phyloP scores from a whole-genome alignment of 1,139 yeast genomes.

The Chernovozyma sophiae-reginae region DNA sequence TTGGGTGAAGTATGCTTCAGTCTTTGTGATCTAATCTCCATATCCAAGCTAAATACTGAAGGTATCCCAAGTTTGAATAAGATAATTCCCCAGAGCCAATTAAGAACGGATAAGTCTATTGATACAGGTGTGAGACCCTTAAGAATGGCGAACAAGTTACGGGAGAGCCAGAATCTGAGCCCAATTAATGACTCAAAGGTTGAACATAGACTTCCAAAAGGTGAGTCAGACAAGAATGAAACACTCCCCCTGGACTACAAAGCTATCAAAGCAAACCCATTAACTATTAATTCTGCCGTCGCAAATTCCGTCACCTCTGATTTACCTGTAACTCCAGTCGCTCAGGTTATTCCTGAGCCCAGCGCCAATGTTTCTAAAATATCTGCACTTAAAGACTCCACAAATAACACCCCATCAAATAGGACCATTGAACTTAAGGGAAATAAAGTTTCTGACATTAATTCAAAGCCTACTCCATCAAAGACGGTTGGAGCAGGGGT shows the following conservation, averaged over 20 bases:
- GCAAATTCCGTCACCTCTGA: background rate
- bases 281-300: background rate
- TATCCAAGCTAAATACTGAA: conserved; percentile 44
- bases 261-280: background rate
- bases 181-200: conserved; percentile 1
- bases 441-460: background rate
- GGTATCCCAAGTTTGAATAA: conserved; percentile 9
- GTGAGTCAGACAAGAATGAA: background rate
- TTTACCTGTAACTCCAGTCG: conserved; percentile 5
- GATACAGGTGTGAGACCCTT: conserved; percentile 52
- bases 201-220: background rate
- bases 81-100: conserved; percentile 1
- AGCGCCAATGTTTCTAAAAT: background rate
- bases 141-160: conserved; percentile 50
- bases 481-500: conserved; percentile 11
- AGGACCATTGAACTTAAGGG: background rate
- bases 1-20: conserved; percentile 71
- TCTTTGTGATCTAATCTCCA: conserved; percentile 63
- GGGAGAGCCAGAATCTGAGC: conserved; percentile 6
- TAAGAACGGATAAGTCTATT: conserved; percentile 7
- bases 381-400: background rate
- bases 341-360: conserved; percentile 3
- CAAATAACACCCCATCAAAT: background rate
- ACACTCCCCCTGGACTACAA: too few species aligned
- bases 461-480: conserved; percentile 9